Conservation (phyloP, 1,139 yeast species). For the Taiozyma onychis region DNA sequence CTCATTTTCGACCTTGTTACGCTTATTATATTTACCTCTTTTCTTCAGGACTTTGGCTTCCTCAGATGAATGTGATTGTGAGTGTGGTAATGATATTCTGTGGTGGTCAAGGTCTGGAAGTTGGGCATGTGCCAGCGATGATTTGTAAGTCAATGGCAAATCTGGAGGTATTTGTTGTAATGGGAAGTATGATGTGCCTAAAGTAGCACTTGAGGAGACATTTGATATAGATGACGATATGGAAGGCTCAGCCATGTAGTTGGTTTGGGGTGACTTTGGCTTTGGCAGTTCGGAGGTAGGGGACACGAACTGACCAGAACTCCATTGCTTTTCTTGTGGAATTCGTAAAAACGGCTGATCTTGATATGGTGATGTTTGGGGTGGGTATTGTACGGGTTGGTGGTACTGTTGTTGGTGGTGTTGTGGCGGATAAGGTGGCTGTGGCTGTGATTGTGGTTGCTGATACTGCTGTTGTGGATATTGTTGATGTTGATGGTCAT, state of each 20-base stretch:
- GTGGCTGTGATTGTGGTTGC: neutral
- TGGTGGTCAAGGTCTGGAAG: neutral
- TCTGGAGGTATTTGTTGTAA: neutral
- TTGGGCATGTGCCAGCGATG: neutral
- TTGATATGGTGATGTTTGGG: neutral
- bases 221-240: neutral
- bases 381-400: neutral
- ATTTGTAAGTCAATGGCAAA: neutral
- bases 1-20: neutral
- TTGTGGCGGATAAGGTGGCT: neutral
- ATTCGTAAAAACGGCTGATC: neutral
- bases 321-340: neutral
- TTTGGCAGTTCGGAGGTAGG: neutral
- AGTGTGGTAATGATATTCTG: neutral
- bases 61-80: neutral
- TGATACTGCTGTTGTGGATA: neutral
- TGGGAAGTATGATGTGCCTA: neutral
- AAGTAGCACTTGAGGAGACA: neutral
- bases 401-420: neutral
- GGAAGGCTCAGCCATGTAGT: neutral
- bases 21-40: slow-evolving; percentile 7
- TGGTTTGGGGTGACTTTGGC: neutral
- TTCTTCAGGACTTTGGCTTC: slow-evolving; percentile 7
- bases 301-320: neutral
- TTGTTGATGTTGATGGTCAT: neutral